phyloP scores from a whole-genome alignment of 768 basidiomycete genomes.

The Suillus fuscotomentosus region DNA sequence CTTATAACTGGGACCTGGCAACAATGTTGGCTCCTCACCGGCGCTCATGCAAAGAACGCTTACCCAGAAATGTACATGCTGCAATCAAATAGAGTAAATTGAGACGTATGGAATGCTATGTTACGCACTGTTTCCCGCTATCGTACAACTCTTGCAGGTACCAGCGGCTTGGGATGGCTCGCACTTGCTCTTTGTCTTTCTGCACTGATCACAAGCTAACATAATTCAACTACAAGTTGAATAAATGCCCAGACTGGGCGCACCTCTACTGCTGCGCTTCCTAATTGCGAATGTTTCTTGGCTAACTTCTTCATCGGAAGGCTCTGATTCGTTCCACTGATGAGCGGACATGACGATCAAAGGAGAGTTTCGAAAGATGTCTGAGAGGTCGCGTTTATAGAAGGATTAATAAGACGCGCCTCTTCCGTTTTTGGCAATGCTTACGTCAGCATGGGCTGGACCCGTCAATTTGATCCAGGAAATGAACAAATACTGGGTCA shows the following conservation, averaged over 20 bases:
- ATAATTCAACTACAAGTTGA: not conserved
- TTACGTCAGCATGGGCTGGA: not conserved
- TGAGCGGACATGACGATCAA: constrained; percentile 24
- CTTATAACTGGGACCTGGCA: constrained; percentile 71
- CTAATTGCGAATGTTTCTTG: constrained; percentile 43
- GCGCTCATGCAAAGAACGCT: not conserved
- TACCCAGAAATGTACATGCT: constrained; percentile 72
- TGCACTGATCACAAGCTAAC: constrained; percentile 82
- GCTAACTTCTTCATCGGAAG: constrained; percentile 53
- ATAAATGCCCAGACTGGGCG: constrained; percentile 3
- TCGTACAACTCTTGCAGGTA: constrained; percentile 62
- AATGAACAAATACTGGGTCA: no score
- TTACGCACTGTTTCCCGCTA: constrained; percentile 51
- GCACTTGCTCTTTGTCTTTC: constrained; percentile 88
- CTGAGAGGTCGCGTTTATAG: constrained; percentile 18
- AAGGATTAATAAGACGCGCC: constrained; percentile 6
- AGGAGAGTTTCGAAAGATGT: constrained; percentile 8
- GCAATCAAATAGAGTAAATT: constrained; percentile 17
- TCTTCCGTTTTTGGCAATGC: not conserved
- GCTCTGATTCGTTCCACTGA: constrained; percentile 58
- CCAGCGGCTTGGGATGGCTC: constrained; percentile 52
- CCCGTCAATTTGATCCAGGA: no score
- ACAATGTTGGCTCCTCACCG: constrained; percentile 2
- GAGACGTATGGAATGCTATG: not conserved
- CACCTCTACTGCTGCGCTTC: constrained; percentile 68